Base-by-base conservation (phyloP, 352 stramenopile species). In the Phytophthora constricta region DNA sequence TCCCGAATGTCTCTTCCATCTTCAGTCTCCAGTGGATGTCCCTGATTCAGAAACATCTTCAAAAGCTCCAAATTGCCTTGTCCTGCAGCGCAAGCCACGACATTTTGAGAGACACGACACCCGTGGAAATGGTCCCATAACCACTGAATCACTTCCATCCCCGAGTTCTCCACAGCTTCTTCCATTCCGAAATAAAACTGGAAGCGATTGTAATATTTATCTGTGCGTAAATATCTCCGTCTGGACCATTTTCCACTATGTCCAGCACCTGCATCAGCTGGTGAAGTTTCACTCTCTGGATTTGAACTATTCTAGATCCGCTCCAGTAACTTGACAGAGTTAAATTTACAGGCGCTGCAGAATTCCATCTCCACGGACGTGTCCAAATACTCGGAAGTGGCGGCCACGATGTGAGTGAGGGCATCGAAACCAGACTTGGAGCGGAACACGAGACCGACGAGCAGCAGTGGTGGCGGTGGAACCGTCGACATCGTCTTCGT, bases 331-430 rank as follows among this genome's bases (percentile, higher is more conserved):
- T 20, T 20, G 3, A 62, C 16, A 9, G 55, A 62, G 5, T 39
- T 48, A 31, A 48, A 11, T 7, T 26, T 54, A 28, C 42, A 54
- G 11, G 55, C 43, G 5, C 34, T 1, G 2, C 42, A 47, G 55
- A 62, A 62, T 20, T 45, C 42, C 42, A 54, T 62, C 42, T 62
- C 55, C 55, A 48, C 42, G 13, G 55, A 27, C 11, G 55, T 47
- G 43, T 54, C 55, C 31, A 37, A 11, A 11, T 13, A 37, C 31
- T 37, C 31, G 31, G 31, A 37, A 7, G 31, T 37, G 7, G 13
- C 13, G 7, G 7, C 31, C 31, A 37, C 31, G 31, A 37, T 11
- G 31, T 37, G 31, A 13, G 31, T 7, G 7, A 37, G 31, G 7
- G 31, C 31, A 13, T 37, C 31, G 31, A 37, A 1, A 7, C 7